Conservation (phyloP, 306 rosid species). For the Dryas octopetala region DNA sequence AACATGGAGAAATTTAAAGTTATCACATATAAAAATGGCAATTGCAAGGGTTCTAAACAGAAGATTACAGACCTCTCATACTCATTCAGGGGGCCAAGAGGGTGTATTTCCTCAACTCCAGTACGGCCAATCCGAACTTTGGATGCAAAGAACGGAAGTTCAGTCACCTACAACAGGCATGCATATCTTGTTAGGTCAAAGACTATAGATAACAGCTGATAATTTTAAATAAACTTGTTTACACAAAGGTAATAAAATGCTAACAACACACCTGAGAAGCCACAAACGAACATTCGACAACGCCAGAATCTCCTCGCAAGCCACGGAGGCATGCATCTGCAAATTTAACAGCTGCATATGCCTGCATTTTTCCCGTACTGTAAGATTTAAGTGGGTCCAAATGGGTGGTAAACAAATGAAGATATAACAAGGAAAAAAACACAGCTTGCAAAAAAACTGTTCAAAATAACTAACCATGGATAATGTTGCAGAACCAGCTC, state of each 20-base stretch:
- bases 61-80: conserved; percentile 65
- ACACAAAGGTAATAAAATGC: neutral
- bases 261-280: conserved; percentile 56
- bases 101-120: conserved; percentile 76
- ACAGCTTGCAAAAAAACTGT: neutral
- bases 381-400: neutral
- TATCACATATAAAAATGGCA: neutral
- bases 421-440: neutral
- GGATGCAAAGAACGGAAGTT: conserved; percentile 87
- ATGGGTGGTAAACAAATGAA: neutral
- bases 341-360: conserved; percentile 89
- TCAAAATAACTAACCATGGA: conserved; percentile 64
- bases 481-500: conserved; percentile 97
- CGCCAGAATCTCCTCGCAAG: conserved; percentile 77
- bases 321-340: conserved; percentile 75
- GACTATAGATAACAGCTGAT: neutral
- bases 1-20: neutral
- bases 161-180: conserved; percentile 63
- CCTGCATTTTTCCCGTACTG: conserved; percentile 42
- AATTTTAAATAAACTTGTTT: neutral
- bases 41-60: neutral
- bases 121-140: conserved; percentile 81
- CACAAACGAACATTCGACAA: conserved; percentile 80
- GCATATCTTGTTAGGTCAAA: conserved; percentile 4
- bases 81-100: conserved; percentile 79